These are phyloP conservation scores for Kazachstania bromeliacearum DNA, from an alignment of 805 yeast genomes.

Conservation along the genomic window DNA sequence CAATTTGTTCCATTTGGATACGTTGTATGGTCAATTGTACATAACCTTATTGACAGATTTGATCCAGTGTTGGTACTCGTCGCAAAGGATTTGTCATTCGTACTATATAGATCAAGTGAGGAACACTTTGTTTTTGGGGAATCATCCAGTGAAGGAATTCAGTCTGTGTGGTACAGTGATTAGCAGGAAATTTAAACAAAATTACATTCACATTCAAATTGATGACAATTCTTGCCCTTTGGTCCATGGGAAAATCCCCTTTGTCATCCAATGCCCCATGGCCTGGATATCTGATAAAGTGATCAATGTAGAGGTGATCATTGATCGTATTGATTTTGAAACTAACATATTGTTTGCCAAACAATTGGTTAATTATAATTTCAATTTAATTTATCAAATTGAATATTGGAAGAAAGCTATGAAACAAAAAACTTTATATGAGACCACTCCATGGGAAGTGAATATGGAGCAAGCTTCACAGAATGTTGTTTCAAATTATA, in stretches of 20 bases:
- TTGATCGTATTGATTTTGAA: not conserved
- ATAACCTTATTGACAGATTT: not conserved
- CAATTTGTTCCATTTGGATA: not conserved
- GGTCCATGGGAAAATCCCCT: not conserved
- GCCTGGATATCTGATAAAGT: not conserved
- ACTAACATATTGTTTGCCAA: not conserved
- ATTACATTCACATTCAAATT: not conserved
- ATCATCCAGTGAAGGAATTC: conserved; percentile 36
- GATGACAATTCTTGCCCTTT: conserved; percentile 2
- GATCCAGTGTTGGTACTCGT: not conserved
- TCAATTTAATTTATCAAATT: conserved; percentile 1
- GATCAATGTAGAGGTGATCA: not conserved
- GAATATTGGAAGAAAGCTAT: conserved; percentile 1
- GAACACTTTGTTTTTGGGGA: conserved; percentile 25
- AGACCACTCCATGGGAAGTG: not conserved
- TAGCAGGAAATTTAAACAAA: conserved; percentile 17
- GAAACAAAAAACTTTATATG: not conserved
- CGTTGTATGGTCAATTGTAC: not conserved
- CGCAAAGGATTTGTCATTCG: not conserved
- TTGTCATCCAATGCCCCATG: not conserved
- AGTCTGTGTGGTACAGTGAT: conserved; percentile 31
- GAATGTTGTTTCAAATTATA: conserved; percentile 2
- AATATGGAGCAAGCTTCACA: not conserved
- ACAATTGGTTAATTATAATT: conserved; percentile 3
- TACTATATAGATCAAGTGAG: not conserved